Conservation (phyloP, 257 asterid genomes). For the Nicotiana tabacum region DNA sequence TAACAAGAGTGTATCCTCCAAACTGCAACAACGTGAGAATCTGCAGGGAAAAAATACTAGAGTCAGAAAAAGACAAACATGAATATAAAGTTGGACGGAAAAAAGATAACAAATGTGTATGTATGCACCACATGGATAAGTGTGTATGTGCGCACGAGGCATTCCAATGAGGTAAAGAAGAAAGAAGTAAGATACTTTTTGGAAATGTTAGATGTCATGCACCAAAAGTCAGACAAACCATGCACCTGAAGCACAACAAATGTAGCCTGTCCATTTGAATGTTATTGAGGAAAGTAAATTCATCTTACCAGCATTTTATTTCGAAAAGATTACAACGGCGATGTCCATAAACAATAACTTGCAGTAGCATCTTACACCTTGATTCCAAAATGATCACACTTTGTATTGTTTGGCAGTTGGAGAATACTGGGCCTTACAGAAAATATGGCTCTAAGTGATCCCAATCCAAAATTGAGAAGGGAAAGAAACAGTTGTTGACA, state of each 20-base stretch:
- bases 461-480: neutral
- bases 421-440: neutral
- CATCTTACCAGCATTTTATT: neutral
- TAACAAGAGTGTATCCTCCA: conserved; percentile 92
- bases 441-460: neutral
- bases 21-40: conserved; percentile 81
- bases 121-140: neutral
- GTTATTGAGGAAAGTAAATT: neutral
- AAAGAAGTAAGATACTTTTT: neutral
- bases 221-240: neutral
- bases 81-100: neutral
- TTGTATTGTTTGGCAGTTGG: neutral
- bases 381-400: neutral
- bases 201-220: neutral
- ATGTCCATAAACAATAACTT: neutral
- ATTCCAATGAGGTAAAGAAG: neutral
- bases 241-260: neutral
- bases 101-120: neutral
- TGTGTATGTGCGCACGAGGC: neutral
- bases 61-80: neutral
- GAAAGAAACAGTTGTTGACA: neutral
- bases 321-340: neutral
- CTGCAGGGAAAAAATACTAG: conserved; percentile 36
- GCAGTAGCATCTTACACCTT: neutral
- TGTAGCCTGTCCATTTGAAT: neutral